Percentiles rank a stretch among this genome's conserved stretches.
These are phyloP conservation scores for Verticillium albo-atrum DNA, from an alignment of 2,329 filamentous ascomycete species.

Conservation along the genomic window DNA sequence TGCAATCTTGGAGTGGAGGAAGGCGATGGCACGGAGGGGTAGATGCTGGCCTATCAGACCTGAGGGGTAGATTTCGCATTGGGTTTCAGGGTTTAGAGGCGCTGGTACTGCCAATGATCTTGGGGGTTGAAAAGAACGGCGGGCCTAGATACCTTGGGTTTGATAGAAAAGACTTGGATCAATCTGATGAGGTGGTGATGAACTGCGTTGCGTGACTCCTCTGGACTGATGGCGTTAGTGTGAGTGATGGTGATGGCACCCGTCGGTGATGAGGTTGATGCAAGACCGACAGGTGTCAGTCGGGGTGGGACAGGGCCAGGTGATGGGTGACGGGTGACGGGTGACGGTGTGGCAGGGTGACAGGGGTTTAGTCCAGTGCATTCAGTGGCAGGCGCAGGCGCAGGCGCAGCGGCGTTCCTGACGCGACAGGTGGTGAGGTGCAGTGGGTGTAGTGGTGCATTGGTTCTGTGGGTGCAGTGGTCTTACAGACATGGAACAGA, in stretches of 20 bases:
- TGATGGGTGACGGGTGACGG: too few species aligned
- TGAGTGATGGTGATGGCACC: background rate
- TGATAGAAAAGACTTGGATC: background rate
- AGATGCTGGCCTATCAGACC: slow-evolving; percentile 9
- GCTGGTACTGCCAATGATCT: background rate
- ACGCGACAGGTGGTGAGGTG: background rate
- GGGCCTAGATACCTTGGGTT: background rate
- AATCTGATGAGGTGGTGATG: background rate
- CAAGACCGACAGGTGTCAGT: background rate
- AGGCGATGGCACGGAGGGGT: slow-evolving; percentile 3
- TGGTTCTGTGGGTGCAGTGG: background rate
- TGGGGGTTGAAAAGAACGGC: background rate
- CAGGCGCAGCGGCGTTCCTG: background rate
- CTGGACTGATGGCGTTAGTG: background rate
- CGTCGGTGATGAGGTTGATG: background rate
- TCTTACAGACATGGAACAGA: background rate
- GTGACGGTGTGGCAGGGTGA: background rate
- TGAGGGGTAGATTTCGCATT: slow-evolving; percentile 2
- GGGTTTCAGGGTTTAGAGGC: slow-evolving; percentile 6
- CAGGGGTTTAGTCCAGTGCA: background rate
- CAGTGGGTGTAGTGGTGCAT: background rate
- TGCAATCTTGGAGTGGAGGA: slow-evolving; percentile 1
- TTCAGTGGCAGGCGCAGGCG: background rate
- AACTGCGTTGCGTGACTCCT: background rate
- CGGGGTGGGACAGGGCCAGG: too few species aligned